Conservation (phyloP, 1,139 yeast species). For the Nakaseomyces sp. region DNA sequence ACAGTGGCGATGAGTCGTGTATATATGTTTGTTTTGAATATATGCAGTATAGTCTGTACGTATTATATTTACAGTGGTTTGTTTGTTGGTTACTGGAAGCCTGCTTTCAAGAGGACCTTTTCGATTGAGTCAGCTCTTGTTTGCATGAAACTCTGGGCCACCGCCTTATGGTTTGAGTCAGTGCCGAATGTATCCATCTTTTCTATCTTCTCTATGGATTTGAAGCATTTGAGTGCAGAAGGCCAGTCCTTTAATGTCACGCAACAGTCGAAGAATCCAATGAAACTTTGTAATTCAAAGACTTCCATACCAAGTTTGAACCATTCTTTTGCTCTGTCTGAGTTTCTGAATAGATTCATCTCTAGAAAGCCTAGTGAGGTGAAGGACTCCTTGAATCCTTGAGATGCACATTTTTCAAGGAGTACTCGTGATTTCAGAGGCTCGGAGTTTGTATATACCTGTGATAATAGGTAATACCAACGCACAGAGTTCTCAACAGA, state of each 20-base stretch:
- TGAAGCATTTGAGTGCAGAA: neutral
- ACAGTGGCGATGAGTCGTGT: too few species aligned
- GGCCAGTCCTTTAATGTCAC: neutral
- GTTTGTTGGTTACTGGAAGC: neutral
- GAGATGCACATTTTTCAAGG: slow-evolving; percentile 64
- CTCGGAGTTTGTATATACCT: slow-evolving; percentile 48
- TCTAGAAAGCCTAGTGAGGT: slow-evolving; percentile 72
- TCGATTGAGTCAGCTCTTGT: slow-evolving; percentile 3
- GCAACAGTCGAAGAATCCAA: slow-evolving; percentile 62
- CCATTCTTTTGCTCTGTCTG: slow-evolving; percentile 64
- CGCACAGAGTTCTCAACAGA: slow-evolving; percentile 52
- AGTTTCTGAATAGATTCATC: slow-evolving; percentile 53
- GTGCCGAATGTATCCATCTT: neutral
- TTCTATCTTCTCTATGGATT: neutral
- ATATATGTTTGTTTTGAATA: too few species aligned
- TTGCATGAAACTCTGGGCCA: neutral
- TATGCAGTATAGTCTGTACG: too few species aligned
- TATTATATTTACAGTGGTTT: neutral
- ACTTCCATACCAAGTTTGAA: slow-evolving; percentile 71
- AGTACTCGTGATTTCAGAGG: slow-evolving; percentile 57
- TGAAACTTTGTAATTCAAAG: slow-evolving; percentile 47
- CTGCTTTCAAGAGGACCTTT: neutral
- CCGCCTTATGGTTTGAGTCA: neutral
- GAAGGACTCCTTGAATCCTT: slow-evolving; percentile 70
- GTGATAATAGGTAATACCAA: slow-evolving; percentile 73